These are phyloP conservation scores for Hypoxylon sp. DNA, from an alignment of 2,329 filamentous ascomycete species.

Conservation along the genomic window DNA sequence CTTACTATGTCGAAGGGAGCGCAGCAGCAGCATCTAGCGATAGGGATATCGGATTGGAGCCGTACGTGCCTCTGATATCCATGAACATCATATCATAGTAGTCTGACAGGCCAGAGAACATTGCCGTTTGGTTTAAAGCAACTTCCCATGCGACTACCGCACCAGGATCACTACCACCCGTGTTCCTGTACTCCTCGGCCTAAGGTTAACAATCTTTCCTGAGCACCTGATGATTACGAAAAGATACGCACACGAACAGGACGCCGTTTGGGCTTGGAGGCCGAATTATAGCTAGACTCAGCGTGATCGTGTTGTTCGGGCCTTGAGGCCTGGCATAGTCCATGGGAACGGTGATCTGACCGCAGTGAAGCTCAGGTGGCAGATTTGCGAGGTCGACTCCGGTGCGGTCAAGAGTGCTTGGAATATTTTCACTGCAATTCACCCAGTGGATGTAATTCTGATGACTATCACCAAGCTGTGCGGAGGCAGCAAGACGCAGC, in stretches of 20 bases:
- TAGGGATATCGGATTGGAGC: not conserved
- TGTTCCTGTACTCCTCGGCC: not conserved
- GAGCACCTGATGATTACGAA: not conserved
- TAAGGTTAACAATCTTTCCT: not conserved
- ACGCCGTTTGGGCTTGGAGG: not conserved
- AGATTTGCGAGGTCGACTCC: not conserved
- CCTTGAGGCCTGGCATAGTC: not conserved
- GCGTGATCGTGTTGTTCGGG: not conserved
- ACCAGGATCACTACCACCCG: not conserved
- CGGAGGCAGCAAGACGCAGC: not conserved
- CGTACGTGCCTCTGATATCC: not conserved
- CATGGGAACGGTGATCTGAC: not conserved
- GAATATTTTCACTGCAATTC: not conserved
- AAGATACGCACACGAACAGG: not conserved
- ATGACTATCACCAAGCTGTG: not conserved
- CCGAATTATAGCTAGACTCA: not conserved
- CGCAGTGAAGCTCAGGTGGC: not conserved
- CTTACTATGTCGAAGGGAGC: not conserved
- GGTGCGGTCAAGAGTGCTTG: constrained; percentile 1
- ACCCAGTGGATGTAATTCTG: not conserved
- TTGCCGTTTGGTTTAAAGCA: not conserved
- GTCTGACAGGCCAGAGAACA: not conserved
- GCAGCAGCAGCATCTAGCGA: not conserved
- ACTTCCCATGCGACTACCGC: not conserved
- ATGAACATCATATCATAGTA: not conserved